phyloP scores from a whole-genome alignment of 805 yeast genomes.

The Wickerhamomyces tratensis region DNA sequence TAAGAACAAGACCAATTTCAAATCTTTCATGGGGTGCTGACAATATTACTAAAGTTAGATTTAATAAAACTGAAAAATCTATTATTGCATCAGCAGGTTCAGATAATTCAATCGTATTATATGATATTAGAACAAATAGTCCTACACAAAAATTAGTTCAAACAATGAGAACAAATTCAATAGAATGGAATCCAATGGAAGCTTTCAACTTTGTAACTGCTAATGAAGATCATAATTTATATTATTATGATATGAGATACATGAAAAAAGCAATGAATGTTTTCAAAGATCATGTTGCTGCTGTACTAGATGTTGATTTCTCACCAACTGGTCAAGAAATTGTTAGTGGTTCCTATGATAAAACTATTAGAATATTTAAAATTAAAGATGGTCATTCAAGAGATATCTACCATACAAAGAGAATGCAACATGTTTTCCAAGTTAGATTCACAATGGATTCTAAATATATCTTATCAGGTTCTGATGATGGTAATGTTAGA shows the following conservation, averaged over 20 bases:
- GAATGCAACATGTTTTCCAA: constrained; percentile 93
- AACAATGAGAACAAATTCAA: constrained; percentile 70
- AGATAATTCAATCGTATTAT: constrained; percentile 83
- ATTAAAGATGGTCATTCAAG: constrained; percentile 82
- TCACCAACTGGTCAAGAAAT: constrained; percentile 96
- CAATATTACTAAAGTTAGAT: constrained; percentile 70
- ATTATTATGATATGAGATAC: constrained; percentile 95
- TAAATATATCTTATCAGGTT: constrained; percentile 77
- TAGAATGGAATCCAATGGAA: constrained; percentile 97
- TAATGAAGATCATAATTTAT: constrained; percentile 89
- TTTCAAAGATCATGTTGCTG: constrained; percentile 91
- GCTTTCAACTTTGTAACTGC: constrained; percentile 90
- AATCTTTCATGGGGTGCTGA: constrained; percentile 96
- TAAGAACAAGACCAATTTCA: constrained; percentile 66
- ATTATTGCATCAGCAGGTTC: constrained; percentile 83
- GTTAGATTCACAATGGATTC: constrained; percentile 85
- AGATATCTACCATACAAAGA: constrained; percentile 91
- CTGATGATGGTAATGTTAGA: constrained; percentile 94
- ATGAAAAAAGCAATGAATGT: constrained; percentile 74
- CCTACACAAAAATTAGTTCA: constrained; percentile 90
- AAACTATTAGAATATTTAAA: constrained; percentile 76
- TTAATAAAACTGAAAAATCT: constrained; percentile 85
- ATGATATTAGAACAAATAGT: constrained; percentile 82
- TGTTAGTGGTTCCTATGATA: constrained; percentile 92
- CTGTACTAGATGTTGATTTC: constrained; percentile 90